Conservation (phyloP, 1,284 basidiomycete genomes). For the Ceratobasidium papillatum region DNA sequence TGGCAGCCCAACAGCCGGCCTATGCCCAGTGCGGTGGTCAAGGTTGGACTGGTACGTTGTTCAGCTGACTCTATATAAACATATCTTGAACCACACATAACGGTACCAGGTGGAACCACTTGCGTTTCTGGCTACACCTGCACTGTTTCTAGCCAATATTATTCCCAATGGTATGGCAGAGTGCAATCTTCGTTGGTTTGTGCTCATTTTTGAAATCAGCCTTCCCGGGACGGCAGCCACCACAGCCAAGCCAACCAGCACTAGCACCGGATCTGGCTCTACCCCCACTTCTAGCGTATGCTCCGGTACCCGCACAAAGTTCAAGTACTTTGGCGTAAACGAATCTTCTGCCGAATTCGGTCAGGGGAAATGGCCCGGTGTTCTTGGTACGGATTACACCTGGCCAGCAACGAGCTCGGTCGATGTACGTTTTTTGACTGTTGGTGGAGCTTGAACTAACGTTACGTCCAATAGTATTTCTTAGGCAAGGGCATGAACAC, state of each 20-base stretch:
- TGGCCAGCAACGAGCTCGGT: slow-evolving; percentile 60
- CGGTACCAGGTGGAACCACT: slow-evolving; percentile 37
- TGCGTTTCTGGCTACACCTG: slow-evolving; percentile 44
- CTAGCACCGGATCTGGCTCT: slow-evolving; percentile 38
- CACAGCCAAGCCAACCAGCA: slow-evolving; percentile 8
- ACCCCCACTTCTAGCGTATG: slow-evolving; percentile 35
- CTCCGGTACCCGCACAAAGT: slow-evolving; percentile 58
- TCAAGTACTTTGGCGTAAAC: slow-evolving; percentile 70
- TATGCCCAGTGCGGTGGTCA: slow-evolving; percentile 41
- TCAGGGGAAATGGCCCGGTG: slow-evolving; percentile 46
- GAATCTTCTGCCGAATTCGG: slow-evolving; percentile 69
- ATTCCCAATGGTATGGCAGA: slow-evolving; percentile 40
- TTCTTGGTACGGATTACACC: slow-evolving; percentile 51
- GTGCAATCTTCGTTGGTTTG: not conserved
- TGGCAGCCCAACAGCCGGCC: slow-evolving; percentile 28
- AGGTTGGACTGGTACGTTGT: slow-evolving; percentile 27
- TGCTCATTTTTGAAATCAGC: not conserved
- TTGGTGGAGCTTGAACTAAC: not conserved
- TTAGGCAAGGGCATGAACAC: slow-evolving; percentile 66
- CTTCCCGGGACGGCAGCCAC: not conserved
- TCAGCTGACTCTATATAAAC: not conserved
- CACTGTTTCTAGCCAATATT: slow-evolving; percentile 41
- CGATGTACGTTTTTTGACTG: slow-evolving; percentile 51
- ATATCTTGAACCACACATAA: not conserved
- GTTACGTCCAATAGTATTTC: slow-evolving; percentile 58